Conservation (phyloP, 2,329 filamentous ascomycete genomes). For the Cladophialophora yegresii region DNA sequence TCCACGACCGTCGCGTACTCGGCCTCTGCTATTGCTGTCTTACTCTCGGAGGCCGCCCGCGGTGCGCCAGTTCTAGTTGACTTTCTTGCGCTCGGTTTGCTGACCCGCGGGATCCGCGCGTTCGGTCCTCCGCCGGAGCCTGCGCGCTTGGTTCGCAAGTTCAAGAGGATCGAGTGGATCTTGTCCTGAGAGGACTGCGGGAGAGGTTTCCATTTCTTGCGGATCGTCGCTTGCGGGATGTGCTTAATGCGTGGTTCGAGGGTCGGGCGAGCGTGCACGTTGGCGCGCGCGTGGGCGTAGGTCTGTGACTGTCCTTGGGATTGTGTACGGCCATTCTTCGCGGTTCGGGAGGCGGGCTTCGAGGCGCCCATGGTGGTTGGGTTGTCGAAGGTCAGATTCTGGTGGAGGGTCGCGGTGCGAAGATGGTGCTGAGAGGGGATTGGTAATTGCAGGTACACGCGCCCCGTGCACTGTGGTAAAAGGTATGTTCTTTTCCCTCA, state of each 20-base stretch:
- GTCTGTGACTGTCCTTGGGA: too few relatives aligned
- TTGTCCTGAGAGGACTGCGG: conserved; percentile 48
- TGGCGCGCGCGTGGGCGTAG: neutral
- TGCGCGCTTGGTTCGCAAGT: conserved; percentile 43
- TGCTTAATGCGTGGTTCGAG: conserved; percentile 47
- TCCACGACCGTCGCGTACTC: conserved; percentile 28
- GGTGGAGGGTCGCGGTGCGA: neutral
- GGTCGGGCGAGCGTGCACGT: conserved; percentile 33
- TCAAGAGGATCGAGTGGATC: conserved; percentile 46
- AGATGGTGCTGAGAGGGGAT: neutral
- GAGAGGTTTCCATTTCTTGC: conserved; percentile 50
- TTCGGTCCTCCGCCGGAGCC: conserved; percentile 15
- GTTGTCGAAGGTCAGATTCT: neutral
- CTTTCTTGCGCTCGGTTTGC: conserved; percentile 2
- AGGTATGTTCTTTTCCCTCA: neutral
- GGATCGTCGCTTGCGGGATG: conserved; percentile 48
- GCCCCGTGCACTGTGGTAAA: neutral
- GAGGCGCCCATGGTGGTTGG: conserved; percentile 17
- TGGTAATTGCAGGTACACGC: too few relatives aligned
- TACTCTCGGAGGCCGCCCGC: neutral
- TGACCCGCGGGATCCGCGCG: conserved; percentile 18
- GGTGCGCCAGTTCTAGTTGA: neutral
- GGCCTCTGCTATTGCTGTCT: conserved; percentile 19
- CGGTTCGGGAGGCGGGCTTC: conserved; percentile 8
- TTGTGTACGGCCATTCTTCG: neutral